Evolutionary conservation across 2,329 filamentous ascomycete genomes (phyloP), one percentile per base, ranked within the genome.

Genomic region (Ascomycota sp.): DNA sequence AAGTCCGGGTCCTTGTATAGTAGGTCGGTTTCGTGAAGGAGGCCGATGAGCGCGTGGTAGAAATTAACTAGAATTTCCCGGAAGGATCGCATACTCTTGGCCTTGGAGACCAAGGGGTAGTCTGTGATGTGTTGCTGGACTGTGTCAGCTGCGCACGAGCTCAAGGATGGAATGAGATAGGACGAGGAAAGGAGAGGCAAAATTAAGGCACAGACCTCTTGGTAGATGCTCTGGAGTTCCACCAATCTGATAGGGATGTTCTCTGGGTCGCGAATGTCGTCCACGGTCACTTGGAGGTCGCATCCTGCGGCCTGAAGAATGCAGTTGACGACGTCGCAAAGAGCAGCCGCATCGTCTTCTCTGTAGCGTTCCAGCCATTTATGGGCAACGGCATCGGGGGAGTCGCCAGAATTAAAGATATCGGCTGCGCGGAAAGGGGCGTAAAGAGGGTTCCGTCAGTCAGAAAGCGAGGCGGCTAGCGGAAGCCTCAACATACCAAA

Each of bases 231-330:
- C 51, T 94, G 81, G n/a, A 98, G 61, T 42, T 95, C 85, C 15
- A 66, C 62, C 27, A 98, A 58, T 44, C 73, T 74, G 44, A 72
- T 74, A 12, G 79, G 70, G 28, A 76, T 80, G 44, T 89, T 83
- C 47, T 98, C 89, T 7, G 82, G 72, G 47, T 98, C 86, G 39
- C 75, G 72, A 38, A 94, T 80, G 47, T 95, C 83, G 46, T 89
- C 74, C 24, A 69, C 66, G 8, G 75, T 77, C 32, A 98, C 69
- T 39, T 77, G 67, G 31, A 80, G 62, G 32, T 81, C 70, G 48
- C 85, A 92, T 20, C 89, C 89, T 12, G 85, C 72, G 36, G 79
- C 67, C 43, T 69, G 65, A 23, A 78, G 52, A 23, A 76, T 63
- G 38, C 71, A 74, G 50, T 76, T 77, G 40, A 78, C 63, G 32